These are phyloP conservation scores for Microcyclosporella mali DNA, from an alignment of 2,329 filamentous ascomycete species.

Conservation along the genomic window DNA sequence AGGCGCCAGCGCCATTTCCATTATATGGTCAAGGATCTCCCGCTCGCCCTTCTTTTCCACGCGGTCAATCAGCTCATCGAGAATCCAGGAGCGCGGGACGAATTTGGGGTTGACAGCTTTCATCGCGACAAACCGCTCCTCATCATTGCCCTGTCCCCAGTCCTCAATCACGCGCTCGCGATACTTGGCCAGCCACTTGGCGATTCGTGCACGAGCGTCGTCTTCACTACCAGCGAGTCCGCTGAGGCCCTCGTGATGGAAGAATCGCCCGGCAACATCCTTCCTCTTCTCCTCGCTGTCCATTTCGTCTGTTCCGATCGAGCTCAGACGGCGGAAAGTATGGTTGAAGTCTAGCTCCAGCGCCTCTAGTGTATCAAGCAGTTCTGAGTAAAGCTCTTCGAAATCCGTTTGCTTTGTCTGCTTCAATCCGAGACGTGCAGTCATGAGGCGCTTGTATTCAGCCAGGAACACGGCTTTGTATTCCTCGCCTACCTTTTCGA, in stretches of 20 bases:
- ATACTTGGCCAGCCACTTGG: slow-evolving; percentile 78
- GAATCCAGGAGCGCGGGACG: slow-evolving; percentile 79
- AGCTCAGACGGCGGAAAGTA: slow-evolving; percentile 76
- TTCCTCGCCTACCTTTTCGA: slow-evolving; percentile 74
- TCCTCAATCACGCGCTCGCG: slow-evolving; percentile 64
- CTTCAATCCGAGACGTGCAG: slow-evolving; percentile 68
- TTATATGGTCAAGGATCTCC: slow-evolving; percentile 67
- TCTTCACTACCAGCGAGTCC: slow-evolving; percentile 54
- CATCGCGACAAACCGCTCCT: slow-evolving; percentile 65
- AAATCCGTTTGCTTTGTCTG: slow-evolving; percentile 68
- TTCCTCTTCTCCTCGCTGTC: slow-evolving; percentile 58
- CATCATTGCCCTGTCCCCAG: slow-evolving; percentile 55
- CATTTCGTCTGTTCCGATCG: slow-evolving; percentile 56
- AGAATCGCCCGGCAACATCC: slow-evolving; percentile 66
- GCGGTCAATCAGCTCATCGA: slow-evolving; percentile 85
- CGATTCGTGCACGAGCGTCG: slow-evolving; percentile 61
- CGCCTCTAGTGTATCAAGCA: slow-evolving; percentile 73
- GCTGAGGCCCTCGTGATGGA: slow-evolving; percentile 66
- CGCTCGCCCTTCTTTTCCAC: slow-evolving; percentile 81
- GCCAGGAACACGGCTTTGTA: slow-evolving; percentile 79
- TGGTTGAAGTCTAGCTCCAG: slow-evolving; percentile 89
- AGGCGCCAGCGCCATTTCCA: slow-evolving; percentile 77
- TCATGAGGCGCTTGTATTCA: slow-evolving; percentile 89
- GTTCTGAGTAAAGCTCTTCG: slow-evolving; percentile 69
- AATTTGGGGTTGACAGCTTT: slow-evolving; percentile 88